Evolutionary conservation across 2,329 filamentous ascomycete species (phyloP), one percentile per base, ranked within the genome.

Genomic region (Arthroderma sp.): DNA sequence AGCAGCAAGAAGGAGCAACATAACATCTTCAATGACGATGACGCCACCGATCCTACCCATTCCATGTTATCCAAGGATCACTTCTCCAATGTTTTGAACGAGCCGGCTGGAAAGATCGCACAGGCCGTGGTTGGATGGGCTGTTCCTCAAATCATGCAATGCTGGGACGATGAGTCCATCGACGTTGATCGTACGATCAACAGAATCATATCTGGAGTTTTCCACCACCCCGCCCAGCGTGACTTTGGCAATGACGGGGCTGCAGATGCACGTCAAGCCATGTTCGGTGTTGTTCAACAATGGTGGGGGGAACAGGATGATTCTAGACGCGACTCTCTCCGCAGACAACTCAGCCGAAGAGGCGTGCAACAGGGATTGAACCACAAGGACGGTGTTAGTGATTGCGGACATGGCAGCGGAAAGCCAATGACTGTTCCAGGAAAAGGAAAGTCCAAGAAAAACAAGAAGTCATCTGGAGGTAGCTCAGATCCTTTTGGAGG

Each of bases 21-120:
- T 56, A 75, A 93, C 53, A 86, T 95, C 41, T 95, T 94, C 64
- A 66, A 83, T 38, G 80, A 95, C 52, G 82, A 93, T 57, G 50
- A 74, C 42, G 83, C 70, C 50, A 79, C 78, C 15, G 82, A 95
- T 57, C 89, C 88, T 0, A 95, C 88, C 1, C 88, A 95, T 68
- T 93, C 86, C 15, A 94, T 94, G 88, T 70, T 95, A 43, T 87
- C 86, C 48, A 95, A 95, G 68, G 88, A 95, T 57, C 88, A 95
- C 65, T 95, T 95, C 63, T 84, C 82, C 51, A 93, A 93, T 58
- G 71, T 88, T 30, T 74, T 95, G 48, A 95, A 95, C 60, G 87
- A 94, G 60, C 76, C 87, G 37, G 88, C 86, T 38, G 88, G 88
- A 45, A 82, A 82, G 56, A 77, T 87, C 48, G 86, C 88, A 28